These are phyloP conservation scores for Chaetomiaceae sp. DNA, from an alignment of 2,329 filamentous ascomycete genomes.

Conservation along the genomic window DNA sequence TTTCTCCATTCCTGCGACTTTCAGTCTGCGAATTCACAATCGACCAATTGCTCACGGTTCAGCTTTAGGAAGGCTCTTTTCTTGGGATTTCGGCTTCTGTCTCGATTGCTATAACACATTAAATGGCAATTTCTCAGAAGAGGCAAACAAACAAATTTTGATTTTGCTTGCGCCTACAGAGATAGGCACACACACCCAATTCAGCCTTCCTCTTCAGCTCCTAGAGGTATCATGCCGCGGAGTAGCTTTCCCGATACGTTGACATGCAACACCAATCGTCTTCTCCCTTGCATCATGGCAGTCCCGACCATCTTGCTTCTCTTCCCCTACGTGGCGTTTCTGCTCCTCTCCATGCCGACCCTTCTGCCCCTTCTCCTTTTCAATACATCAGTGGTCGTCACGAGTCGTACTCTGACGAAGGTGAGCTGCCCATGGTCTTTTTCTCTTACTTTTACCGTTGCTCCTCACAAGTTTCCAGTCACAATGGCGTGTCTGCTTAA, in stretches of 20 bases:
- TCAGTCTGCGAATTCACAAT: not conserved
- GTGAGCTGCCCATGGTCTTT: slow-evolving; percentile 4
- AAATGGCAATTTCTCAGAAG: not conserved
- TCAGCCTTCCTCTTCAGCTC: not conserved
- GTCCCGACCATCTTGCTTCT: not conserved
- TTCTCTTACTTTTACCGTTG: not conserved
- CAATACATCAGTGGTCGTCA: slow-evolving; percentile 22
- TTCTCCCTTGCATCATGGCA: not conserved
- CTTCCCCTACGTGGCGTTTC: not conserved
- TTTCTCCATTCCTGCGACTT: not conserved
- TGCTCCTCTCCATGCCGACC: not conserved
- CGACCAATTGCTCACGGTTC: not conserved
- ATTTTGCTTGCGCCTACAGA: slow-evolving; percentile 1
- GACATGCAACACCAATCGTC: slow-evolving; percentile 5
- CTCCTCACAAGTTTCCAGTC: not conserved
- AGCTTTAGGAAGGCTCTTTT: not conserved
- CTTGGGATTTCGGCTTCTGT: not conserved
- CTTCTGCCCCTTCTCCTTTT: slow-evolving; percentile 18
- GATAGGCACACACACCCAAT: not conserved
- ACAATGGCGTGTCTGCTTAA: not conserved
- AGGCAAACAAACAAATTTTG: not conserved
- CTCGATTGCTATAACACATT: not conserved
- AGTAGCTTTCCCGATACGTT: not conserved
- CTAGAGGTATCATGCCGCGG: slow-evolving; percentile 3
- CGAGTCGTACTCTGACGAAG: slow-evolving; percentile 42